Percentiles rank a stretch among this genome's conserved stretches.
These are phyloP conservation scores for Athelia sp. DNA, from an alignment of 1,284 basidiomycete species.

Conservation along the genomic window DNA sequence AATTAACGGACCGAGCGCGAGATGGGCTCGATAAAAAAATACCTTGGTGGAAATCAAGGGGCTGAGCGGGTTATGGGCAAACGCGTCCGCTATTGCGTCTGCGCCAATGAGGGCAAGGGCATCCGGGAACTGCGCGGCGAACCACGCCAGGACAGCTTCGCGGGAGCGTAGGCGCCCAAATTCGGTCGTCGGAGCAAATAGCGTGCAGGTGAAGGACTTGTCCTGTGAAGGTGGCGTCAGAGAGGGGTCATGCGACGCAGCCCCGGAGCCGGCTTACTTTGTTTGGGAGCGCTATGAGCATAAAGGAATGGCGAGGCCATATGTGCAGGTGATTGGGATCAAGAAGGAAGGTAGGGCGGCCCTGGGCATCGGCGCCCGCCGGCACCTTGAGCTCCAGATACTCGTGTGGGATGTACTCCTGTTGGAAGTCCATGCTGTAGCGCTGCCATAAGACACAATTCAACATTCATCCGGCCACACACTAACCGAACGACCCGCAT, in stretches of 20 bases:
- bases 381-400: conserved; percentile 97
- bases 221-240: conserved; percentile 43
- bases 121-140: conserved; percentile 83
- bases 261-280: conserved; percentile 50
- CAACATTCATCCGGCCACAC: conserved; percentile 2
- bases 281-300: conserved; percentile 98
- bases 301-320: conserved; percentile 97
- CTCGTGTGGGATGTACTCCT: conserved; percentile 92
- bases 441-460: conserved; percentile 11
- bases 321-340: conserved; percentile 97
- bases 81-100: conserved; percentile 70
- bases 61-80: conserved; percentile 80
- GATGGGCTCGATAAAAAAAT: conserved; percentile 3
- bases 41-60: conserved; percentile 92
- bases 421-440: conserved; percentile 85
- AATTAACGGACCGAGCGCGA: conserved; percentile 9
- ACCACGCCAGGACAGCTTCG: conserved; percentile 70
- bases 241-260: conserved; percentile 18
- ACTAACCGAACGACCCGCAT: conserved; percentile 84
- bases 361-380: conserved; percentile 60
- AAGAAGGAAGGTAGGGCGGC: conserved; percentile 69
- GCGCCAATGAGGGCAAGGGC: conserved; percentile 83
- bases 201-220: conserved; percentile 84
- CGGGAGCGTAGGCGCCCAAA: conserved; percentile 65
- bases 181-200: conserved; percentile 85